Evolutionary conservation across 148 eudicot species (phyloP).

Genomic region (Nepenthes mirabilis): DNA sequence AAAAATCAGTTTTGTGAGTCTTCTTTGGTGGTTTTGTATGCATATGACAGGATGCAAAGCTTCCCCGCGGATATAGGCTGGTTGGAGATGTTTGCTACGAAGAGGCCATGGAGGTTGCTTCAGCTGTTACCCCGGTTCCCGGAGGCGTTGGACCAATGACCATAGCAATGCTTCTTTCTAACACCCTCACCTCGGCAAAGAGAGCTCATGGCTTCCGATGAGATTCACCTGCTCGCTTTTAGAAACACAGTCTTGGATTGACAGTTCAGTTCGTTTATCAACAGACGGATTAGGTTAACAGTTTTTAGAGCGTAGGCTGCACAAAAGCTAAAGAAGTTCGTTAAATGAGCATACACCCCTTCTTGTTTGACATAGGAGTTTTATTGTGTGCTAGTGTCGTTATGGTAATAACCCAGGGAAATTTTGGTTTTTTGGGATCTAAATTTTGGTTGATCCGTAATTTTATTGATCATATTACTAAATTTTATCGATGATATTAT

Average conservation of each 20-base stretch:
- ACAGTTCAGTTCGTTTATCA: too few relatives aligned
- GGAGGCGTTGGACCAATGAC: conserved; percentile 92
- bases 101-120: conserved; percentile 81
- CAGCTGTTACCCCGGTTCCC: conserved; percentile 85
- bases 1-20: not conserved
- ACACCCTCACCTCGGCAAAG: conserved; percentile 62
- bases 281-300: too few relatives aligned
- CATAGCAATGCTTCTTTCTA: conserved; percentile 79
- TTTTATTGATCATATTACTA: too few relatives aligned
- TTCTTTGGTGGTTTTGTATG: conserved; percentile 5
- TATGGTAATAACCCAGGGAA: too few relatives aligned
- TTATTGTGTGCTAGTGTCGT: too few relatives aligned
- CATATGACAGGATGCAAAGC: conserved; percentile 45
- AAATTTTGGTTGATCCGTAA: too few relatives aligned
- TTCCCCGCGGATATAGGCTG: conserved; percentile 62
- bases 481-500: too few relatives aligned
- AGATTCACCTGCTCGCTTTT: not conserved
- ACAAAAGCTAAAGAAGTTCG: too few relatives aligned
- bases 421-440: too few relatives aligned
- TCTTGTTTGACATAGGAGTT: too few relatives aligned
- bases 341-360: too few relatives aligned
- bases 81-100: conserved; percentile 95
- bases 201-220: conserved; percentile 35
- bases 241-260: not conserved
- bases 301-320: too few relatives aligned